These are phyloP conservation scores for Backusella tuberculispora DNA, from an alignment of 192 early-diverging fungal genomes.

Conservation along the genomic window DNA sequence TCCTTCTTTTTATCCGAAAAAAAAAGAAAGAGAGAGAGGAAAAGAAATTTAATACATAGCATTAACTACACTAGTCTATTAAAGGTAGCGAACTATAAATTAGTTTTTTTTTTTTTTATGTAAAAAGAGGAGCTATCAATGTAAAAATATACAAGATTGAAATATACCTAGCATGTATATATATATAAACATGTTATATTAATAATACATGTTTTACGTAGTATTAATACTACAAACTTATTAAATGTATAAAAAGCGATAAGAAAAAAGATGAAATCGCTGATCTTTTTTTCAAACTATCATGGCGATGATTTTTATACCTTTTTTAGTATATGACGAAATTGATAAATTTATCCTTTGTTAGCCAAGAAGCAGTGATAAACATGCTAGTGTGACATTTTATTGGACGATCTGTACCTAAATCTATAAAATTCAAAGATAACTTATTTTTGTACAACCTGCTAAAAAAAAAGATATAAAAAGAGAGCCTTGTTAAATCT, in stretches of 20 bases:
- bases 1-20: no score
- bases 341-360: not conserved
- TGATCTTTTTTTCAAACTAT: not conserved
- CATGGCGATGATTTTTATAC: not conserved
- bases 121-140: not conserved
- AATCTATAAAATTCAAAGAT: slow-evolving; percentile 1
- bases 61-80: not conserved
- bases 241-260: not conserved
- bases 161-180: no score
- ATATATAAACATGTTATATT: not conserved
- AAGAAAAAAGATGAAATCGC: not conserved
- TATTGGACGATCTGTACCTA: not conserved
- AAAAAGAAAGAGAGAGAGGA: no score
- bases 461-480: not conserved
- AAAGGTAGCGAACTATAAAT: not conserved
- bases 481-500: not conserved
- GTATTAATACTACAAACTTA: no score
- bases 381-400: not conserved
- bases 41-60: not conserved
- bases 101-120: not conserved
- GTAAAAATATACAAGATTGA: no score
- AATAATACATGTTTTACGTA: no score
- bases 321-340: not conserved
- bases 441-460: not conserved
- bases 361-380: not conserved